Percentiles rank a stretch among this genome's conserved stretches.
Evolutionary conservation across 2,329 filamentous ascomycete genomes (phyloP).

Genomic region (Botrytis galanthina): DNA sequence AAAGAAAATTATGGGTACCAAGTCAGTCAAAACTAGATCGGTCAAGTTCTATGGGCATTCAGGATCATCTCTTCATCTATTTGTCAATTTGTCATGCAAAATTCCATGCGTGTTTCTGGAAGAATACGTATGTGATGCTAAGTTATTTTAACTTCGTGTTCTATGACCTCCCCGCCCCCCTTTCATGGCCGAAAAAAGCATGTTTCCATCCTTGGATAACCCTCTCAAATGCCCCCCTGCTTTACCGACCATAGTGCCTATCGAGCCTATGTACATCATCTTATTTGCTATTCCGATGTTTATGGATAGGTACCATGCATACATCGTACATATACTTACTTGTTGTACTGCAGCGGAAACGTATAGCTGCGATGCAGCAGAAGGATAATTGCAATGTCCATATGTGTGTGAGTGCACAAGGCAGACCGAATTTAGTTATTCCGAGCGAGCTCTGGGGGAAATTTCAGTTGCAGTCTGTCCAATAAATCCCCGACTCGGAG

Average conservation of each 20-base stretch:
- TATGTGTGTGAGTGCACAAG: neutral
- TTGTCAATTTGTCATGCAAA: constrained; percentile 6
- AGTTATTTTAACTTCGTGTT: constrained; percentile 21
- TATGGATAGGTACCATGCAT: neutral
- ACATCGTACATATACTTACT: constrained; percentile 2
- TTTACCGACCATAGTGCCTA: neutral
- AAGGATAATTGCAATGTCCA: neutral
- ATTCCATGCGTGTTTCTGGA: constrained; percentile 21
- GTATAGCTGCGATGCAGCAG: constrained; percentile 4
- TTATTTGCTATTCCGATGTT: constrained; percentile 12
- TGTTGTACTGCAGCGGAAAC: constrained; percentile 18
- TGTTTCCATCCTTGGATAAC: constrained; percentile 4
- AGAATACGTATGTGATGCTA: constrained; percentile 8
- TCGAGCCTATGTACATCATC: neutral
- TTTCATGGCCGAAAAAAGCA: constrained; percentile 13
- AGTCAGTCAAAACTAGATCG: neutral
- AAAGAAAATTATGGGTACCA: neutral
- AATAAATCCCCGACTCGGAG: constrained; percentile 9
- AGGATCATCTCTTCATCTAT: constrained; percentile 8
- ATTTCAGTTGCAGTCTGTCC: neutral
- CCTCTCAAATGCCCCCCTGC: constrained; percentile 9
- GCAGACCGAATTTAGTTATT: constrained; percentile 5
- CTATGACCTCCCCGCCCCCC: constrained; percentile 4
- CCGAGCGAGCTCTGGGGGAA: constrained; percentile 2
- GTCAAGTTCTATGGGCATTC: neutral